Evolutionary conservation across 352 stramenopile species (phyloP).

Genomic region (Phytophthora sp.): DNA sequence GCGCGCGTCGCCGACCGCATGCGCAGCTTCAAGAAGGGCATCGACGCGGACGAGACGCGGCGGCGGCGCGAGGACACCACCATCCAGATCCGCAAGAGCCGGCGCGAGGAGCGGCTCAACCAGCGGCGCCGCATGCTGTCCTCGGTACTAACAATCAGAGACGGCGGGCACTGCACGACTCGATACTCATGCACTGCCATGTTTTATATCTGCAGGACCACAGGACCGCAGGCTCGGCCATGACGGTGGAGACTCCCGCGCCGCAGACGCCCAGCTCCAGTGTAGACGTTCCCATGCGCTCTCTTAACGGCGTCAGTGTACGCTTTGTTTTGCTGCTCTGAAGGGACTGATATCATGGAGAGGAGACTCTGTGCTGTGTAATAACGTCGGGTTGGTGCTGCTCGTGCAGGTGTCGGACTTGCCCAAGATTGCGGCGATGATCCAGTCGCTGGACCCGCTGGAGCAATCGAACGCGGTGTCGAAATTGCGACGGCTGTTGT

Average conservation of each 20-base stretch:
- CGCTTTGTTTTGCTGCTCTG: conserved; percentile 11
- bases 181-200: too few species aligned
- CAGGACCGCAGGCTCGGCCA: not conserved
- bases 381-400: conserved; percentile 3
- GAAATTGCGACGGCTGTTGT: conserved; percentile 97
- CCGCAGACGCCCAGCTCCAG: conserved; percentile 9
- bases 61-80: conserved; percentile 82
- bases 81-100: conserved; percentile 89
- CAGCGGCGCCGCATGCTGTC: conserved; percentile 79
- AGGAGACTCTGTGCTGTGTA: not conserved
- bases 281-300: conserved; percentile 25
- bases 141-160: conserved; percentile 34
- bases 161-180: too few species aligned
- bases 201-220: conserved; percentile 15
- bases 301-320: conserved; percentile 47
- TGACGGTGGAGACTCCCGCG: not conserved
- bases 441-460: conserved; percentile 93
- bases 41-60: conserved; percentile 79
- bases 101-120: conserved; percentile 86
- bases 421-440: conserved; percentile 94
- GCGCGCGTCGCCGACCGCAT: conserved; percentile 63
- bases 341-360: not conserved
- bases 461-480: conserved; percentile 96
- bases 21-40: conserved; percentile 90
- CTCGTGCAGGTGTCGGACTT: conserved; percentile 90